Evolutionary conservation across 2,329 filamentous ascomycete genomes (phyloP).

Genomic region (Fusarium sororula): DNA sequence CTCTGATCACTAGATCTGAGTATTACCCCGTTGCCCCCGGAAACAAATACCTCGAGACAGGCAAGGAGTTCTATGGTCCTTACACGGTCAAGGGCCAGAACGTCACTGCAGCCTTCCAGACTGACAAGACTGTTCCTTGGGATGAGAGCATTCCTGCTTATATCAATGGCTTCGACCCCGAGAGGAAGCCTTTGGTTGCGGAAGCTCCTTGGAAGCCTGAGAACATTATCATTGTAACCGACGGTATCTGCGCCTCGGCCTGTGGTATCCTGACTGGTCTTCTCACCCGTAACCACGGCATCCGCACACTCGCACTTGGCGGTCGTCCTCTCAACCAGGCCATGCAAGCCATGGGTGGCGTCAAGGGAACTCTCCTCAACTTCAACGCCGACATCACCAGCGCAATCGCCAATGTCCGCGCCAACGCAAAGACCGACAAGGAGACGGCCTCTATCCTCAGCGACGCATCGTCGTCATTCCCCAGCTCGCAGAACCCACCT

Average conservation of each 20-base stretch:
- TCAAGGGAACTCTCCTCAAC: conserved; percentile 59
- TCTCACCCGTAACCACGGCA: conserved; percentile 46
- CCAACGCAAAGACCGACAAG: conserved; percentile 17
- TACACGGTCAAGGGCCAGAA: conserved; percentile 32
- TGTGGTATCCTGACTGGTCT: conserved; percentile 41
- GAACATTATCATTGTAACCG: conserved; percentile 38
- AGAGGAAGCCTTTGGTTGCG: conserved; percentile 14
- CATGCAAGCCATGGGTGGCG: conserved; percentile 73
- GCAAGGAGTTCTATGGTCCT: conserved; percentile 37
- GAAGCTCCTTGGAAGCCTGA: conserved; percentile 38
- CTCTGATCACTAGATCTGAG: conserved; percentile 12
- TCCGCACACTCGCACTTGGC: conserved; percentile 61
- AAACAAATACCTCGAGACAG: conserved; percentile 21
- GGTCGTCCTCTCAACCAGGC: conserved; percentile 63
- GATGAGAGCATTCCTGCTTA: conserved; percentile 17
- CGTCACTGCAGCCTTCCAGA: conserved; percentile 33
- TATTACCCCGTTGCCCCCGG: conserved; percentile 25
- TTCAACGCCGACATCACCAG: conserved; percentile 22
- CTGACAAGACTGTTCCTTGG: conserved; percentile 22
- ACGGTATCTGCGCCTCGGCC: conserved; percentile 38
- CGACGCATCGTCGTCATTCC: conserved; percentile 19
- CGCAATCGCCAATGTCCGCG: conserved; percentile 3
- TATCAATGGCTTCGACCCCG: conserved; percentile 31
- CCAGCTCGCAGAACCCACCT: conserved; percentile 21
- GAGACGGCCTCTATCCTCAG: conserved; percentile 6